phyloP scores from a whole-genome alignment of 1,284 basidiomycete genomes.

The Filobasidium uniguttulatum region DNA sequence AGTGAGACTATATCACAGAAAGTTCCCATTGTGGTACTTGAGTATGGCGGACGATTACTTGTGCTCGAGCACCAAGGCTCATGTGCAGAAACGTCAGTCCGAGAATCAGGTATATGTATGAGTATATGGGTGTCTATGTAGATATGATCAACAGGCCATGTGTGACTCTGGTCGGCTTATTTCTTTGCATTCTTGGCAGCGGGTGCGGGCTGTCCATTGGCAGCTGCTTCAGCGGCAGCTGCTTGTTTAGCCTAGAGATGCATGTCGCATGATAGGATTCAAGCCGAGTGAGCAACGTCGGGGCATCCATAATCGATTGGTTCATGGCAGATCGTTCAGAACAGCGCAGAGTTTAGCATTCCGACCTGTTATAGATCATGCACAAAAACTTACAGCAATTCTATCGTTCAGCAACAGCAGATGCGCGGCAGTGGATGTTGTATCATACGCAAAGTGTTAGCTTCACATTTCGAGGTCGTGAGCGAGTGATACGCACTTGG shows the following conservation, averaged over 20 bases:
- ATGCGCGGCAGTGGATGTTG: not conserved
- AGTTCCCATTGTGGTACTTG: too few species aligned
- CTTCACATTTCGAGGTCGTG: too few species aligned
- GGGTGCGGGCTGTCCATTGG: conserved; percentile 2
- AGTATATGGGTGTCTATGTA: too few species aligned
- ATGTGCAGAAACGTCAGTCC: too few species aligned
- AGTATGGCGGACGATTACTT: too few species aligned
- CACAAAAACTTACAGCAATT: conserved; percentile 8
- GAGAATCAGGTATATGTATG: too few species aligned
- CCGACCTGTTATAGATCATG: not conserved
- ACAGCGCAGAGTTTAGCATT: not conserved
- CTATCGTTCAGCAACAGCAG: not conserved
- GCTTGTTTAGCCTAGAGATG: conserved; percentile 13
- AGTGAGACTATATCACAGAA: too few species aligned
- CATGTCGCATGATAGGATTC: too few species aligned
- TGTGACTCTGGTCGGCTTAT: not conserved
- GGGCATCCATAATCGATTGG: too few species aligned
- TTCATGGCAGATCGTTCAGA: not conserved
- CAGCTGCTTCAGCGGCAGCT: conserved; percentile 4
- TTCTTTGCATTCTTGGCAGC: conserved; percentile 2
- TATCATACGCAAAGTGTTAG: not conserved
- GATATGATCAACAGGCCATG: not conserved
- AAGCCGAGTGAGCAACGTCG: too few species aligned
- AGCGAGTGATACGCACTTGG: conserved; percentile 10
- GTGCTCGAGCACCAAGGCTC: too few species aligned